Base-by-base conservation (phyloP, 441 rosid genomes). In the Isatis lusitanica region DNA sequence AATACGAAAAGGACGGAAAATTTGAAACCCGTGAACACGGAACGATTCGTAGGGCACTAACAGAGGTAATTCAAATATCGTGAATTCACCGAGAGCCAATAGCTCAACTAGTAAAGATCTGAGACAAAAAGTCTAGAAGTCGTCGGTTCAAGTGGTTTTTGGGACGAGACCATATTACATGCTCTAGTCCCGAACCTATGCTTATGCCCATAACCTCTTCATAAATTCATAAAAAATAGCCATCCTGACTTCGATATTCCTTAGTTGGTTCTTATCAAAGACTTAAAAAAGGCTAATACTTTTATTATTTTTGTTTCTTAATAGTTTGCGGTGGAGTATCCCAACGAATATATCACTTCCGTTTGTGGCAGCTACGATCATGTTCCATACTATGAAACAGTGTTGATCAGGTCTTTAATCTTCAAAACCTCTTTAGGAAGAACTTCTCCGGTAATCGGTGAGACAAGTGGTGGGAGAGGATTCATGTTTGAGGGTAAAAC, bases 361-460 rank as follows among this genome's bases (percentile, higher is more conserved):
- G 67, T 76, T 71, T 70, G 73, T 33, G 79, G 79, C 70, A 56
- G 65, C 59, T 63, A 69, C 74, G 31, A 68, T 3, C 3, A 9
- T n/a, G 53, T 16, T 63, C 9, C 0, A 5, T 5, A 0, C 4
- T 57, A 44, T 55, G 3, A 8, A 38, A 5, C 63, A 56, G n/a
- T 1, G 12, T 4, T 71, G 16, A 51, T 77, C 55, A 71, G 52
- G 50, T 58, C 80, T 0, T 31, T 77, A 38, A 4, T 46, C 48
- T 77, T 77, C 72, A 77, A 48, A 58, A 77, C 80, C 7, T 18
- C 80, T 0, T 59, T 58, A 24, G 58, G 76, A 57, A 77, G 73
- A 59, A 71, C 67, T 2, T 77, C 76, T 51, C 63, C 40, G 4
- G 39, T 39, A 57, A 10, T 76, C 1, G 76, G 80, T 71, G 11